A percentile compares a stretch with the other conserved stretches of the same genome.
Conservation (phyloP, 179 eudicot genomes). For the Spergularia azorica region DNA sequence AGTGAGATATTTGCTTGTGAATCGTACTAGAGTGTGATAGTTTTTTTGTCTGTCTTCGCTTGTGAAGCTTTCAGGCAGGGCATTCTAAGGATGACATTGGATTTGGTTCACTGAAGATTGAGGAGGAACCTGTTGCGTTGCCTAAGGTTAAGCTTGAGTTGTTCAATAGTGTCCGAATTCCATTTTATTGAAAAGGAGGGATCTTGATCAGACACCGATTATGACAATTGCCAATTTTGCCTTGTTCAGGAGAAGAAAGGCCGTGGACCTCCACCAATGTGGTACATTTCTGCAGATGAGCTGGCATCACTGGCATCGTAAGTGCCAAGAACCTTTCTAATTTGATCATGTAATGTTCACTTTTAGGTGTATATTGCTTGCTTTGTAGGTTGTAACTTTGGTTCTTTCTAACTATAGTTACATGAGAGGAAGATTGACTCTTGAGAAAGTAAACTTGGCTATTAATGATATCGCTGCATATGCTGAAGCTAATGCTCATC, state of each 20-base stretch:
- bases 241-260: constrained; percentile 75
- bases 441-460: constrained; percentile 88
- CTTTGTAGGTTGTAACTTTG: neutral
- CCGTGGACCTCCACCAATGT: constrained; percentile 69
- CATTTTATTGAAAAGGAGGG: neutral
- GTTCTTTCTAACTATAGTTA: constrained; percentile 48
- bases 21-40: neutral
- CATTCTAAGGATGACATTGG: constrained; percentile 35
- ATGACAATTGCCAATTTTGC: neutral
- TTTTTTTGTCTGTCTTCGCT: neutral
- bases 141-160: constrained; percentile 49
- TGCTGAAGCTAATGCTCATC: constrained; percentile 86
- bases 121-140: constrained; percentile 47
- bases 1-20: neutral
- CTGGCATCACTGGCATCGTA: constrained; percentile 78
- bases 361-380: neutral
- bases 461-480: constrained; percentile 73
- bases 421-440: constrained; percentile 89
- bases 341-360: neutral
- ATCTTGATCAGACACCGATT: neutral
- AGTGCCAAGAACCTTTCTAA: constrained; percentile 28
- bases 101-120: constrained; percentile 39
- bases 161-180: neutral
- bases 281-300: constrained; percentile 75
- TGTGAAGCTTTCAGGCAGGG: constrained; percentile 44